Evolutionary conservation across 2,329 filamentous ascomycete genomes (phyloP), one percentile per base, ranked within the genome.

Genomic region (Coccinonectria pachysandricola): DNA sequence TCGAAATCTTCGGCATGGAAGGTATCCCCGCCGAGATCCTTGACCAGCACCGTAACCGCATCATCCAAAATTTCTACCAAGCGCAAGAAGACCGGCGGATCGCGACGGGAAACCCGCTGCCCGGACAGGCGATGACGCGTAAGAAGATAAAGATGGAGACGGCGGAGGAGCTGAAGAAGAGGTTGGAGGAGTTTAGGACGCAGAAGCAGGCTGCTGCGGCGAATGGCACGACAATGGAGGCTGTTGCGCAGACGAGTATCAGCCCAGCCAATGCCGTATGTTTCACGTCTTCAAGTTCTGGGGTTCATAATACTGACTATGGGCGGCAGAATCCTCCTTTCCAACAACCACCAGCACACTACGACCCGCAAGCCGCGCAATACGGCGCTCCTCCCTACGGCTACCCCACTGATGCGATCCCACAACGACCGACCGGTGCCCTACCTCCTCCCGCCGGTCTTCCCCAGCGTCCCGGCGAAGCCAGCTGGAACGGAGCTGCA

Each of bases 1-100:
- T 93, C 34, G 91, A 98, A 58, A 95, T 98, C 48, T 98, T 96
- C 53, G 91, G 88, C 48, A 95, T 95, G 83, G 86, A 95, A 54
- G 91, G 91, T 49, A 84, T 96, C 19, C 91, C 91, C 3, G 79
- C 85, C 32, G 84, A 94, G 31, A 71, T 92, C 36, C 62, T 84
- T 31, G 72, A 84, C 46, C 73, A 81, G 48, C 87, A 95, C 64
- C 80, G 83, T 50, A 82, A 91, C 56, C 75, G 83, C 45, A 84
- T 96, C 50, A 75, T 86, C 37, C 73, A 83, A 43, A 79, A 81
- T 54, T 94, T 79, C 56, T 88, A 92, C 56, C 77, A 85, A 51
- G 78, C 77, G 14, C 83, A 93, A 56, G 79, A 81, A 32, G 84
- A 93, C 45, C 73, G 86, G 32, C 78, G 82, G 40, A 76, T 79